phyloP scores from a whole-genome alignment of 2,329 filamentous ascomycete species.

The Fusarium sp. region DNA sequence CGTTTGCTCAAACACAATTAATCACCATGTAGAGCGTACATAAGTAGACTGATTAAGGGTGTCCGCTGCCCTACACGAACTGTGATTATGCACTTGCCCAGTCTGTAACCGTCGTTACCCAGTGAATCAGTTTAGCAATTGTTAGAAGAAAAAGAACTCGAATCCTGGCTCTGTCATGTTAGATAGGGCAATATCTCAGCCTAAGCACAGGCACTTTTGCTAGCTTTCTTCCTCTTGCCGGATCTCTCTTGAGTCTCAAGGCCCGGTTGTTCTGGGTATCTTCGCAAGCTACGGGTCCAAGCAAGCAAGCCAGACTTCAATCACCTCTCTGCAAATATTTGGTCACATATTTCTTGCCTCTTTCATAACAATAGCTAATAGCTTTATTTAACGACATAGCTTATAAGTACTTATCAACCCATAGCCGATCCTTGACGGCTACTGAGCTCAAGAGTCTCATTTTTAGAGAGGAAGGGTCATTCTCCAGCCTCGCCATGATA shows the following conservation, averaged over 20 bases:
- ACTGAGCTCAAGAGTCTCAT: not conserved
- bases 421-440: not conserved
- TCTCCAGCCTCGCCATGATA: not conserved
- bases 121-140: not conserved
- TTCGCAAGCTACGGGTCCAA: not conserved
- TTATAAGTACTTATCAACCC: not conserved
- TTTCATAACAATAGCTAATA: not conserved
- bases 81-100: not conserved
- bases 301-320: not conserved
- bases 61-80: fast-evolving
- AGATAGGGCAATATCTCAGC: not conserved
- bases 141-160: not conserved
- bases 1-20: not conserved
- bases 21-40: not conserved
- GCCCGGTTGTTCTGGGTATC: fast-evolving
- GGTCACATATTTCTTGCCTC: not conserved
- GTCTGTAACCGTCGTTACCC: fast-evolving
- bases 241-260: too few species aligned
- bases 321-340: too few species aligned
- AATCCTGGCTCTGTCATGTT: not conserved
- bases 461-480: not conserved
- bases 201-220: not conserved
- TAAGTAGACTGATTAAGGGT: not conserved
- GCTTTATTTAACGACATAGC: not conserved
- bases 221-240: not conserved